Evolutionary conservation across 371 early-diverging fungal genomes (phyloP), one percentile per base, ranked within the genome.

Genomic region (Mortierella sp.): DNA sequence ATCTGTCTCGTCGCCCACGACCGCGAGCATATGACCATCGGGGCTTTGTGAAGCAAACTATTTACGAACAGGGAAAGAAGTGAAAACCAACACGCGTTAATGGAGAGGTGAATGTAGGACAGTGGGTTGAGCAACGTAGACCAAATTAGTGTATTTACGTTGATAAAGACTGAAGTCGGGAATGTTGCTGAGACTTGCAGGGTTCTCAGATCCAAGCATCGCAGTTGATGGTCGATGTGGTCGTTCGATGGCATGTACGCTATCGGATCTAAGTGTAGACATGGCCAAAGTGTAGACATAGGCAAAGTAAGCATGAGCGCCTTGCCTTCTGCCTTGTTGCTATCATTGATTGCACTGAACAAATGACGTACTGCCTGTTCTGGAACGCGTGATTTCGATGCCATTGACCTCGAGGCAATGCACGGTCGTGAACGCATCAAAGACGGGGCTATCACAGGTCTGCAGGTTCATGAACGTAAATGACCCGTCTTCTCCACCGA

Each of bases 1-100:
- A 12, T 94, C 92, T 0, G 84, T 88, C 14, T 89, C 79, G 80
- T 97, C 97, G 0, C 97, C 97, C 4, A 95, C 96, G 6, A 95
- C 91, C 74, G 95, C 95, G 3, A 96, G 88, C 76, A 96, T 70
- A 32, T 90, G 83, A 14, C 91, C 89, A 75, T 95, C 93, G 0
- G 93, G 93, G 38, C 94, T 93, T 70, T 91, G 75, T 0, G 94
- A 85, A 0, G 95, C 91, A 87, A 96, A 96, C 93, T 95, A 87
- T 2, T 41, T 41, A 41, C 41, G 41, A 41, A 41, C 4, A 6
- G 4, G 41, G 32, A n/a, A 27, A 18, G 16, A n/a, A 27, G n/a
- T 32, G 41, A 21, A 35, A 24, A 24, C 21, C 21, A 7, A 24
- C 7, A 49, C 16, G 49, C 43, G 16, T 48, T 29, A 51, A 41